A percentile compares a stretch with the other conserved stretches of the same genome.
phyloP scores from a whole-genome alignment of 768 basidiomycete species.

The Hericium coralloides region DNA sequence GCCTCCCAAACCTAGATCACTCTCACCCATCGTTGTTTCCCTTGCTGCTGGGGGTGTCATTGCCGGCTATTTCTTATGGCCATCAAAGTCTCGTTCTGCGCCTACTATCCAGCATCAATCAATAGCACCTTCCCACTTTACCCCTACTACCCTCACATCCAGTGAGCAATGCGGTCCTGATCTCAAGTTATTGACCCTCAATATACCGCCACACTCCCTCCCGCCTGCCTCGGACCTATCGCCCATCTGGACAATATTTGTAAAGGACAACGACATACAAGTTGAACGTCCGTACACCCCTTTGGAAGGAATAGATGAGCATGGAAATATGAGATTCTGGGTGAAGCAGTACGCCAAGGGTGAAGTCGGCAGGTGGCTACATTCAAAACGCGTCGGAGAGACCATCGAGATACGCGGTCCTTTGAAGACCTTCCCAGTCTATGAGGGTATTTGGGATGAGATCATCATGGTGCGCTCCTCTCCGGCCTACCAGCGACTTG shows the following conservation, averaged over 20 bases:
- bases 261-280: constrained; percentile 86
- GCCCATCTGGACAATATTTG: constrained; percentile 67
- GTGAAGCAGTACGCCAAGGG: constrained; percentile 71
- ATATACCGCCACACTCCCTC: constrained; percentile 34
- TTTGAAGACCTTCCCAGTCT: constrained; percentile 52
- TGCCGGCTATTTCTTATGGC: constrained; percentile 44
- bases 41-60: constrained; percentile 31
- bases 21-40: constrained; percentile 17
- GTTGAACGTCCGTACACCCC: constrained; percentile 85
- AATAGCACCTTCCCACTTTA: constrained; percentile 34
- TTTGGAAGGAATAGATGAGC: constrained; percentile 55
- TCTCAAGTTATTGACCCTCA: constrained; percentile 57
- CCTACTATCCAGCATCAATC: constrained; percentile 26
- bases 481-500: neutral
- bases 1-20: neutral
- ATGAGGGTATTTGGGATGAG: constrained; percentile 64
- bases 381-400: constrained; percentile 59
- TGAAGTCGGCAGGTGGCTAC: constrained; percentile 79
- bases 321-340: constrained; percentile 70
- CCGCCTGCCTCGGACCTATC: constrained; percentile 11
- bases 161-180: constrained; percentile 43
- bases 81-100: constrained; percentile 36
- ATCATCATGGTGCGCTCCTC: constrained; percentile 54
- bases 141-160: constrained; percentile 47
- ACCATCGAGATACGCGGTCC: constrained; percentile 72